phyloP scores from a whole-genome alignment of 805 yeast species.

The Pichia ethanolica region DNA sequence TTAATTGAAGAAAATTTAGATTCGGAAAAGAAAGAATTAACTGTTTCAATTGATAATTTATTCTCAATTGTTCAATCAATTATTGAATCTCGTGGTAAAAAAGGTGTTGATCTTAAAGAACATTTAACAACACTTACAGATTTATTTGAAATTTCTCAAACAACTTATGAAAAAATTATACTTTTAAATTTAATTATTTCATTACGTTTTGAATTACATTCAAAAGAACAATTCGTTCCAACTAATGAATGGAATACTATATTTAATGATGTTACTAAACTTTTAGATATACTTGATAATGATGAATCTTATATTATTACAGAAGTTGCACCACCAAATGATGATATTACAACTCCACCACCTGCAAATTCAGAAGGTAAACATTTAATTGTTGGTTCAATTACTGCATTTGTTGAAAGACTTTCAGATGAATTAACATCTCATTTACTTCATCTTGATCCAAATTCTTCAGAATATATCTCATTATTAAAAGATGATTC shows the following conservation, averaged over 20 bases:
- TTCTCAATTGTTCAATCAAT: constrained; percentile 69
- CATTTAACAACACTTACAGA: constrained; percentile 68
- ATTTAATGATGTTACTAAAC: constrained; percentile 49
- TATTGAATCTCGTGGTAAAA: constrained; percentile 90
- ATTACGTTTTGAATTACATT: constrained; percentile 73
- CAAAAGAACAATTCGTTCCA: constrained; percentile 67
- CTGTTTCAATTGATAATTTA: constrained; percentile 33
- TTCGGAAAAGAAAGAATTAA: constrained; percentile 18
- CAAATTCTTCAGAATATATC: constrained; percentile 90
- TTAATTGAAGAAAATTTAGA: constrained; percentile 3
- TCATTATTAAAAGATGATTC: constrained; percentile 86
- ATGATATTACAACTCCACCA: constrained; percentile 72
- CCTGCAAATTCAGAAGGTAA: constrained; percentile 57
- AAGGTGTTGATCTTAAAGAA: constrained; percentile 76
- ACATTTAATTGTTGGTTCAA: constrained; percentile 71
- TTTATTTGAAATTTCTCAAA: constrained; percentile 41
- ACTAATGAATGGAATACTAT: constrained; percentile 72
- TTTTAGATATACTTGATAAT: constrained; percentile 64
- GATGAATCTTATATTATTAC: constrained; percentile 58
- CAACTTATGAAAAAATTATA: constrained; percentile 70
- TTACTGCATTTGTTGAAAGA: constrained; percentile 83
- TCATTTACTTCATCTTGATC: constrained; percentile 83
- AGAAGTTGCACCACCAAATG: constrained; percentile 64
- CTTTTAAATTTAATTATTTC: constrained; percentile 79
- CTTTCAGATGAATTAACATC: constrained; percentile 90